phyloP scores from a whole-genome alignment of 1,284 basidiomycete species.

The Sphaerobolus stellatus region DNA sequence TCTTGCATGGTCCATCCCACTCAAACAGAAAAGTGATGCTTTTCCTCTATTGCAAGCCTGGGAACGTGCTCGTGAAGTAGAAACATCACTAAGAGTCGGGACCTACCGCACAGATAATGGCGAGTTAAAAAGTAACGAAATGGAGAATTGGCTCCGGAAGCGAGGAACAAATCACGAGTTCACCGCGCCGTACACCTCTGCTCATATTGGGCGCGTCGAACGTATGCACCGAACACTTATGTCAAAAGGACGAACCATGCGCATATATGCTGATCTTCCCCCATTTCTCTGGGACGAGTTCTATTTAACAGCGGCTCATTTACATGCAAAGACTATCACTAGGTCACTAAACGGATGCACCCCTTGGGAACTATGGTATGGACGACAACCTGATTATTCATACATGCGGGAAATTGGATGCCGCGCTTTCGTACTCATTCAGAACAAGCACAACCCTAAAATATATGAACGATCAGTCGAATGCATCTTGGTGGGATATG shows the following conservation, averaged over 20 bases:
- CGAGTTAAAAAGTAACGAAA: conserved; percentile 27
- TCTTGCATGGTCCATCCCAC: conserved; percentile 3
- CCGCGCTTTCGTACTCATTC: conserved; percentile 19
- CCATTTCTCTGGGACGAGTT: conserved; percentile 30
- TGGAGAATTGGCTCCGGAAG: conserved; percentile 22
- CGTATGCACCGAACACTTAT: conserved; percentile 27
- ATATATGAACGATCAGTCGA: conserved; percentile 19
- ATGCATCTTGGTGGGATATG: conserved; percentile 28
- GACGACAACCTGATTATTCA: conserved; percentile 13
- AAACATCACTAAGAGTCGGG: conserved; percentile 21
- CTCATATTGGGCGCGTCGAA: conserved; percentile 30
- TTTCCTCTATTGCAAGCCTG: conserved; percentile 24
- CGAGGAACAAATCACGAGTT: conserved; percentile 18
- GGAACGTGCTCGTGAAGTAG: conserved; percentile 18
- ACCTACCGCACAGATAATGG: conserved; percentile 30
- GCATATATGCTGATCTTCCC: conserved; percentile 19
- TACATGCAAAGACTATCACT: conserved; percentile 2
- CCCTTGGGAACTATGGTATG: conserved; percentile 19
- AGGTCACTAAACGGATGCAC: conserved; percentile 6
- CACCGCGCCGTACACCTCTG: conserved; percentile 31
- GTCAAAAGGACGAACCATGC: conserved; percentile 22
- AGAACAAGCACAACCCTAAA: conserved; percentile 19
- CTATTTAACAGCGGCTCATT: conserved; percentile 15
- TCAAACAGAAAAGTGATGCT: conserved; percentile 26
- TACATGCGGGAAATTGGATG: conserved; percentile 26